Conservation (phyloP, 208 protist genomes). For the Porcisia hertigi region DNA sequence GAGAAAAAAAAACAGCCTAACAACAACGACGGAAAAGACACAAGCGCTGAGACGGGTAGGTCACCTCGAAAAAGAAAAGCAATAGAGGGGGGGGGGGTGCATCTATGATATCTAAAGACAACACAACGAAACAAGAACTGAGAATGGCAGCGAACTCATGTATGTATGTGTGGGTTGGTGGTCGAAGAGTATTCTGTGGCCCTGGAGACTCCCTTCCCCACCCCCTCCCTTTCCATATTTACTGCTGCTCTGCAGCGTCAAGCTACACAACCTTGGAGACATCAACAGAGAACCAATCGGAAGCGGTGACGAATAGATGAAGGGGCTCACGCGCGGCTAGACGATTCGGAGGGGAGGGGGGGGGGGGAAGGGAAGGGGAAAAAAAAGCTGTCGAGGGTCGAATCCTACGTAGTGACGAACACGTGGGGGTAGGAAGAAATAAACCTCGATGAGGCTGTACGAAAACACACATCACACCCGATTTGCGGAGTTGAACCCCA, state of each 20-base stretch:
- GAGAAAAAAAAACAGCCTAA: background rate
- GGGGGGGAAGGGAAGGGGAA: background rate
- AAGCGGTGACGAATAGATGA: background rate
- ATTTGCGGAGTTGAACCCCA: too few relatives aligned
- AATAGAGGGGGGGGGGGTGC: background rate
- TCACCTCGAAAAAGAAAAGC: background rate
- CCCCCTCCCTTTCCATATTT: background rate
- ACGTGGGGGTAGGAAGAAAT: background rate
- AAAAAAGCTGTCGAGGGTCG: background rate
- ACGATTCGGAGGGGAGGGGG: background rate
- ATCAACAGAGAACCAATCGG: background rate
- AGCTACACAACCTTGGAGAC: background rate
- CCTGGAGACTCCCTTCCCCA: background rate
- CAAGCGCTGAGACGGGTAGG: too few relatives aligned
- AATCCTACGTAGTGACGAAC: background rate
- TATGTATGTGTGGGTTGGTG: background rate
- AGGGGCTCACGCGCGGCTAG: background rate
- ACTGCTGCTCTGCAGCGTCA: background rate
- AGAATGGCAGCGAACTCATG: background rate
- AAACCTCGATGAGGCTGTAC: too few relatives aligned
- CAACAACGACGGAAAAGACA: too few relatives aligned
- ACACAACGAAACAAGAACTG: background rate
- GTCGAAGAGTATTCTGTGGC: background rate
- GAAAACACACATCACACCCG: too few relatives aligned
- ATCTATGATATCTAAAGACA: constrained; percentile 6